Base-by-base conservation (phyloP, 345 rosid genomes). In the Syzygium jambos region DNA sequence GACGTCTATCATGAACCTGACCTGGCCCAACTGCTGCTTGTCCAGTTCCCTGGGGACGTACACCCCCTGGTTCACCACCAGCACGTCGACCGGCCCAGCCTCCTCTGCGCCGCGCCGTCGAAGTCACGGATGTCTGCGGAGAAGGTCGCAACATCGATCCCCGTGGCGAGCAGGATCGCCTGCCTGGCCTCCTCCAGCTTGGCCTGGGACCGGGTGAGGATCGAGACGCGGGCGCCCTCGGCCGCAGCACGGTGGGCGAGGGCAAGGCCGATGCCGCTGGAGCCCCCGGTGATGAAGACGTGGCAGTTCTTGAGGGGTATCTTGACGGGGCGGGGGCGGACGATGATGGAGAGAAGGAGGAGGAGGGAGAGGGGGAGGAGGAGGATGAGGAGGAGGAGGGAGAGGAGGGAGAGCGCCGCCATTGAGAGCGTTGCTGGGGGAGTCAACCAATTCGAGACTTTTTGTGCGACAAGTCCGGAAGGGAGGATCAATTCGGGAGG, bases 241-340 rank as follows among this genome's bases (percentile, higher is more conserved):
- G 86, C 52, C 4, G 97, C 98, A 29, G 95, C 95, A n/a, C 77
- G 93, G n/a, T 92, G 94, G 22, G 98, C 99, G 13, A 96, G 87
- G 25, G 98, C 96, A 11, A 95, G 92, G 22, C 99, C 98, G 63
- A 97, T 97, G 65, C 98, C 99, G 86, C 96, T 96, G 63, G 99
- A 97, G 86, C 98, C 98, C 55, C 99, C 98, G 65, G 98, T 97
- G 91, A 96, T 90, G 94, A 96, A 94, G 27, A 96, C 96, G 89
- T 95, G 98, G 85, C 98, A 96, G 85, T 90, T 88, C 87, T 94
- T 95, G 85, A 96, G 92, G 3, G 96, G 94, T 93, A 97, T 90
- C 57, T 13, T 90, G 88, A 91, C 91, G 14, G 95, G 94, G 6
- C 92, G 90, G 43, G 98, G 98, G 6, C 95, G 92, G 84, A 91